Evolutionary conservation across 73 alveolate species (phyloP).

Genomic region (Tetrahymena elliotti): DNA sequence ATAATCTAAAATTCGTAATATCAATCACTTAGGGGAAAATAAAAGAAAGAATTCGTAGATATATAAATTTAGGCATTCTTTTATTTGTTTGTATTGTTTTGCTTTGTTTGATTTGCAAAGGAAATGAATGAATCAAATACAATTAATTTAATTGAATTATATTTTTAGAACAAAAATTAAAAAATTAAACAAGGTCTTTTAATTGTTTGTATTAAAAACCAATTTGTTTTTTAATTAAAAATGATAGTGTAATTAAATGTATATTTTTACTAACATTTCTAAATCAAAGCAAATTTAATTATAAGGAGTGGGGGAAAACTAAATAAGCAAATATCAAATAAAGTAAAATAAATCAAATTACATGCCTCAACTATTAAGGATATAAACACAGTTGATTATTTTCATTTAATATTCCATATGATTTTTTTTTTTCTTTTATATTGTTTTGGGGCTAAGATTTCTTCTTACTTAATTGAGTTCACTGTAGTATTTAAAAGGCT

Average conservation of each 20-base stretch:
- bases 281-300: background rate
- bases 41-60: background rate
- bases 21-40: background rate
- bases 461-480: background rate
- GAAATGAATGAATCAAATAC: background rate
- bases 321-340: background rate
- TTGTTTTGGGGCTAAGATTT: background rate
- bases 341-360: background rate
- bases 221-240: no score
- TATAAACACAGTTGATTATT: background rate
- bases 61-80: background rate
- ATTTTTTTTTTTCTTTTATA: background rate
- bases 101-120: background rate
- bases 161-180: background rate
- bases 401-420: background rate
- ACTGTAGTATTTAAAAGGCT: background rate
- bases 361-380: background rate
- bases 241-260: background rate
- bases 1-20: background rate
- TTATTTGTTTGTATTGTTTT: background rate
- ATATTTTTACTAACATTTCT: background rate
- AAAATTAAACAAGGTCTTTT: background rate
- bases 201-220: background rate
- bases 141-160: no score
- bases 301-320: background rate